Percentiles rank a stretch among this genome's conserved stretches.
phyloP scores from a whole-genome alignment of 2,329 filamentous ascomycete genomes.

The Verticillium klebahnii region DNA sequence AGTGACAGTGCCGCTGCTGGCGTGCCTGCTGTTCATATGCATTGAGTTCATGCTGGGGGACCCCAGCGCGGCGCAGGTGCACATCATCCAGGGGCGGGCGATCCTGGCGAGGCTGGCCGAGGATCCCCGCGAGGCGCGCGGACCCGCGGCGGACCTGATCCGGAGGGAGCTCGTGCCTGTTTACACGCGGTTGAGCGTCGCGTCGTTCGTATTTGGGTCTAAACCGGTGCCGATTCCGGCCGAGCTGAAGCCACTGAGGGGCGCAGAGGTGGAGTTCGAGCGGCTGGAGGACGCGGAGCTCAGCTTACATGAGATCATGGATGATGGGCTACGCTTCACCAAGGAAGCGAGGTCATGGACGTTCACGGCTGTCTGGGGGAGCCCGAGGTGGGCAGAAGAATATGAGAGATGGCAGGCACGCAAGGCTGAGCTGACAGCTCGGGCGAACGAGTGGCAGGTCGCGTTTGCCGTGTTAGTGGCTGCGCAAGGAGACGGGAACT shows the following conservation, averaged over 20 bases:
- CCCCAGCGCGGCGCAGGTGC: constrained; percentile 37
- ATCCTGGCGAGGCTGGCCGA: constrained; percentile 25
- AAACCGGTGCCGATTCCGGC: constrained; percentile 29
- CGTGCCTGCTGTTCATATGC: constrained; percentile 47
- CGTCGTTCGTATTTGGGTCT: constrained; percentile 34
- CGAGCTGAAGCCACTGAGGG: constrained; percentile 24
- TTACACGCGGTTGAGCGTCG: constrained; percentile 36
- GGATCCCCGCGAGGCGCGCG: not conserved
- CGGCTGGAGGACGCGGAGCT: constrained; percentile 24
- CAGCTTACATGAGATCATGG: constrained; percentile 31
- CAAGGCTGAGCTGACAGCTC: constrained; percentile 1
- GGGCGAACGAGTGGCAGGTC: constrained; percentile 22
- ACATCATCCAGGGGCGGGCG: constrained; percentile 37
- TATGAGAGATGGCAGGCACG: not conserved
- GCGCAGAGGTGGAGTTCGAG: constrained; percentile 20
- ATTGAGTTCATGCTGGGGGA: constrained; percentile 51
- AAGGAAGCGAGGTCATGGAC: constrained; percentile 18
- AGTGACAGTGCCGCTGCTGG: constrained; percentile 31
- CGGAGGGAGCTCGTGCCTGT: constrained; percentile 36
- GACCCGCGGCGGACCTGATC: constrained; percentile 29
- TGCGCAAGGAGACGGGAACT: constrained; percentile 4
- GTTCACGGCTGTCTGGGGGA: constrained; percentile 11
- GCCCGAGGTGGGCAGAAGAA: not conserved
- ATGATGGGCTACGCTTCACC: constrained; percentile 33
- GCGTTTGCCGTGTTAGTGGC: constrained; percentile 24